Conservation (phyloP, 2,329 filamentous ascomycete genomes). For the Penicillium sp. region DNA sequence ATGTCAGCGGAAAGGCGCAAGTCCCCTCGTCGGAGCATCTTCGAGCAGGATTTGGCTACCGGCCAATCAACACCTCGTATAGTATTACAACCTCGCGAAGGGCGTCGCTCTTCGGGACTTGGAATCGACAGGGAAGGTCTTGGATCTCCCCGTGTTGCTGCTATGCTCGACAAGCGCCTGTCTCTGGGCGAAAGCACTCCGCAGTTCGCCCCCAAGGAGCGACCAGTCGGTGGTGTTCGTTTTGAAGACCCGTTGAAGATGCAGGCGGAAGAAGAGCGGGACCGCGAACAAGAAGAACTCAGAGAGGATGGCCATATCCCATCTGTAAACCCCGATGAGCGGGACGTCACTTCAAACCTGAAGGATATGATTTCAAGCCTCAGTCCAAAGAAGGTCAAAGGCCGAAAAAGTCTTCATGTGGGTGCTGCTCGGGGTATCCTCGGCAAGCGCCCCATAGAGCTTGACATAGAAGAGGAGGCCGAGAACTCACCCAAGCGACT, state of each 20-base stretch:
- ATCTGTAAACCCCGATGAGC: slow-evolving; percentile 50
- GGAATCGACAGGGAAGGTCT: slow-evolving; percentile 69
- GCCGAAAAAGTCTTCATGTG: slow-evolving; percentile 73
- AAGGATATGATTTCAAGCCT: slow-evolving; percentile 76
- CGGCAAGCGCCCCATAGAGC: slow-evolving; percentile 70
- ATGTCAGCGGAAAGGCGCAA: slow-evolving; percentile 38
- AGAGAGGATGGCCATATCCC: slow-evolving; percentile 57
- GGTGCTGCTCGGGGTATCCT: slow-evolving; percentile 71
- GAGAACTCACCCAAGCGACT: slow-evolving; percentile 62
- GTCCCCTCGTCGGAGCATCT: slow-evolving; percentile 46
- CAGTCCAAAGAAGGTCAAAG: slow-evolving; percentile 68
- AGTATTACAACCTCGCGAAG: slow-evolving; percentile 59
- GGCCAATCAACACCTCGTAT: slow-evolving; percentile 62
- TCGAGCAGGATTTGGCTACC: slow-evolving; percentile 54
- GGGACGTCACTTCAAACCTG: slow-evolving; percentile 64
- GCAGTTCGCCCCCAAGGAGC: slow-evolving; percentile 59
- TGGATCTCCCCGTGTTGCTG: slow-evolving; percentile 71
- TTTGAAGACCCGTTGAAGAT: slow-evolving; percentile 66
- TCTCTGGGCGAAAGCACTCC: slow-evolving; percentile 68
- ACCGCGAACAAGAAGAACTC: slow-evolving; percentile 60
- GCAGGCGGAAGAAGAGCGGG: slow-evolving; percentile 62
- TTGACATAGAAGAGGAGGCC: slow-evolving; percentile 63
- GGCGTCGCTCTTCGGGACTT: slow-evolving; percentile 61
- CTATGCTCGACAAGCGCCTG: slow-evolving; percentile 66
- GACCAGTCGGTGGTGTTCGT: slow-evolving; percentile 50